Evolutionary conservation across 352 stramenopile species (phyloP).

Genomic region (Pythium guiyangense): DNA sequence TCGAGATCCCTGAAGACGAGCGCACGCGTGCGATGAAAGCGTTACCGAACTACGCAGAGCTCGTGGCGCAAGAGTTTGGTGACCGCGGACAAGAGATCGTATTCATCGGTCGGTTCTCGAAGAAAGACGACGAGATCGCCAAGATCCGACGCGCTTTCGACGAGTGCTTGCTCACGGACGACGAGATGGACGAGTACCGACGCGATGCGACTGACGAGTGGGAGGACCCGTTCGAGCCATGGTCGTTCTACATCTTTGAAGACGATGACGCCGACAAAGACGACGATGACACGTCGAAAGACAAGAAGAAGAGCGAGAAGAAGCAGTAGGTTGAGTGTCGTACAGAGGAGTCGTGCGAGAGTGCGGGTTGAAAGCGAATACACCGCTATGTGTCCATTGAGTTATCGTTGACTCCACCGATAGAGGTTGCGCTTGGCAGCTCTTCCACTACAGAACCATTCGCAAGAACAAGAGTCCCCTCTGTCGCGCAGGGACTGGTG

Average conservation of each 20-base stretch:
- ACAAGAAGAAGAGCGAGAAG: background rate
- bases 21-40: constrained; percentile 51
- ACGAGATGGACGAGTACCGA: constrained; percentile 60
- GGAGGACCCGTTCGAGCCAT: constrained; percentile 63
- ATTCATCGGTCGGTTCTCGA: constrained; percentile 82
- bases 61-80: constrained; percentile 58
- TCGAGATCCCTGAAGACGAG: constrained; percentile 37
- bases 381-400: too few species aligned
- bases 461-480: too few species aligned
- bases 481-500: too few species aligned
- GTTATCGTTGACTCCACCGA: too few species aligned
- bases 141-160: constrained; percentile 53
- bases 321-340: background rate
- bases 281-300: too few species aligned
- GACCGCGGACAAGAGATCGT: constrained; percentile 90
- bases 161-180: constrained; percentile 70
- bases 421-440: too few species aligned
- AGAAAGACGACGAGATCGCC: constrained; percentile 56
- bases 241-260: constrained; percentile 61
- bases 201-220: constrained; percentile 31
- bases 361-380: too few species aligned
- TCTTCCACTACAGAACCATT: too few species aligned
- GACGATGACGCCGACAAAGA: constrained; percentile 11
- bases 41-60: constrained; percentile 38
- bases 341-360: background rate